Evolutionary conservation across 2,329 filamentous ascomycete species (phyloP), one percentile per base, ranked within the genome.

Genomic region (Penicillium palitans): DNA sequence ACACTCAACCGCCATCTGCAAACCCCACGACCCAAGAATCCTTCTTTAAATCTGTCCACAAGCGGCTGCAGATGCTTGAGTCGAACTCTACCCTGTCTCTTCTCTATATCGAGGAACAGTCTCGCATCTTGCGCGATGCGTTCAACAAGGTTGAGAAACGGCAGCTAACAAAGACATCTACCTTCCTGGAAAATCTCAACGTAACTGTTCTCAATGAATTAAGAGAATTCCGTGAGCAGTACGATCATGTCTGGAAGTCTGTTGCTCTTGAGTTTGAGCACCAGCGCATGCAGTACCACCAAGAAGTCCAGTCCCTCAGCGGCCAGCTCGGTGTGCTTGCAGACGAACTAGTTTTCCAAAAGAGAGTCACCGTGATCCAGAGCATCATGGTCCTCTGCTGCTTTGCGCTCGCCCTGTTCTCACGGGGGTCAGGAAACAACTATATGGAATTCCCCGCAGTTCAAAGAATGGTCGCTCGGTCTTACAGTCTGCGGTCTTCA

Each of bases 71-170:
- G 64, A 87, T 93, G 67, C 86, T 98, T 8, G 95, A 99, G 74
- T 86, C 90, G 17, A 99, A 98, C 72, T 91, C 93, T 12, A 96
- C 93, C 0, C 81, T 98, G 12, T 96, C 93, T 0, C 80, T 98
- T 9, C 90, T 96, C 69, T 99, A 99, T 70, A 96, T 99, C 59
- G 93, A 98, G 77, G 92, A 96, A 59, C 95, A 98, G 73, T 97
- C 93, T 4, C 89, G 87, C 49, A 91, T 96, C 61, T 81, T 98
- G 40, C 89, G 93, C 47, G 91, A 97, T 64, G 91, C 91, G 0
- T 90, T 97, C 62, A 85, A 86, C 55, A 90, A 90, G 68, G 89
- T 96, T 31, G 93, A 98, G 74, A 92, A 92, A 67, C 87, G 89
- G 54, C 95, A 98, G 72, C 79, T 96, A 17, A 80, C 84, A n/a